Evolutionary conservation across 306 rosid genomes (phyloP).

Genomic region (Macrotyloma uniflorum): DNA sequence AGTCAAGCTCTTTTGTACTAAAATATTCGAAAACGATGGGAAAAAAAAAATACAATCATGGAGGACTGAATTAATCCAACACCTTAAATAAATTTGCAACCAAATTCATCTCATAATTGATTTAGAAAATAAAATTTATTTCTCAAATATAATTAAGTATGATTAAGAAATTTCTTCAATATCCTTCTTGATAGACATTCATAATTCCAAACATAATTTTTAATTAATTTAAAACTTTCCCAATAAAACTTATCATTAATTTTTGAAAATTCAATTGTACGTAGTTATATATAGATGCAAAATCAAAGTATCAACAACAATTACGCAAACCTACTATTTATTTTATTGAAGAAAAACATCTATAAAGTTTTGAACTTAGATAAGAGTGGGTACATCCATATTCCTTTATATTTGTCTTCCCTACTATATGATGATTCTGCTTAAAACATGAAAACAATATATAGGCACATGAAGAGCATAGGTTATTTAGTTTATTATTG

Average conservation of each 20-base stretch:
- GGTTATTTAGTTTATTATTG: slow-evolving; percentile 22
- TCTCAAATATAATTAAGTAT: too few species aligned
- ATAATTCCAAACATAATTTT: too few species aligned
- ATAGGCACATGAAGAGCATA: neutral
- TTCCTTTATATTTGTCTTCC: neutral
- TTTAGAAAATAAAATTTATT: too few species aligned
- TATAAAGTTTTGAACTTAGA: neutral
- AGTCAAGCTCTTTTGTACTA: neutral
- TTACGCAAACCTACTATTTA: neutral
- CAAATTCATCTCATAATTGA: too few species aligned
- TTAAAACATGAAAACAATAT: neutral
- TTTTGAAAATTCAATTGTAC: neutral
- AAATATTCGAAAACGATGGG: neutral
- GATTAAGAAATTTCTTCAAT: too few species aligned
- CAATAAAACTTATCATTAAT: neutral
- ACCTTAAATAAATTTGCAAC: neutral
- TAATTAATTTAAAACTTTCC: too few species aligned
- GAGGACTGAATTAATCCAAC: neutral
- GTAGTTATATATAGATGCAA: neutral
- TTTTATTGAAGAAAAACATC: neutral
- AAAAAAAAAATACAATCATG: too few species aligned
- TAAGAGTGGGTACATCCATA: neutral
- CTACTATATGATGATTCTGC: neutral
- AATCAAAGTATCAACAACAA: neutral
- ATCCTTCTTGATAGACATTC: too few species aligned